These are phyloP conservation scores for Alternaria ethzedia DNA, from an alignment of 2,329 filamentous ascomycete species.

Conservation along the genomic window DNA sequence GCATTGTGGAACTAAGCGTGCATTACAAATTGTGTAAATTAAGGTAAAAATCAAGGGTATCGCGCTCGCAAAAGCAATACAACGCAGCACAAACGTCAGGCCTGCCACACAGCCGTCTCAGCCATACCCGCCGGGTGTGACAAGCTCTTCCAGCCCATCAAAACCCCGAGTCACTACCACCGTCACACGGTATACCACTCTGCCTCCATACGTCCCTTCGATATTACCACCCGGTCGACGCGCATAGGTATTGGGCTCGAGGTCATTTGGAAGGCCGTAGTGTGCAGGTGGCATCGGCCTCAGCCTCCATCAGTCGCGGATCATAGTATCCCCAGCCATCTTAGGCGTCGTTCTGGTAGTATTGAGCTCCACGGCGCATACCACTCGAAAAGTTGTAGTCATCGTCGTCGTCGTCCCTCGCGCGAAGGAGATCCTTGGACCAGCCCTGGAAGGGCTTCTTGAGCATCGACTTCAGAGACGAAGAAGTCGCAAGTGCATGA, in stretches of 20 bases:
- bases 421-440: slow-evolving; percentile 41
- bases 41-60: background rate
- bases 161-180: background rate
- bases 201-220: background rate
- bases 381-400: slow-evolving; percentile 46
- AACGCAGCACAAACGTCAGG: background rate
- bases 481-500: slow-evolving; percentile 8
- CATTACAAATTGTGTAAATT: background rate
- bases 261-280: background rate
- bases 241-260: background rate
- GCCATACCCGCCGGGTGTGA: background rate
- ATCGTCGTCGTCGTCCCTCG: slow-evolving; percentile 42
- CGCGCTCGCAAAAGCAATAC: background rate
- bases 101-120: background rate
- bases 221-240: background rate
- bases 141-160: background rate
- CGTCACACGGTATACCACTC: background rate
- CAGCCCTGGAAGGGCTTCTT: slow-evolving; percentile 47
- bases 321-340: background rate
- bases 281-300: background rate
- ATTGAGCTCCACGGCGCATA: slow-evolving; percentile 22
- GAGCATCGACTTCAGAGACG: slow-evolving; percentile 26
- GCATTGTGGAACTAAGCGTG: background rate
- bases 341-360: slow-evolving; percentile 9
- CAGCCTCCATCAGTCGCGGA: background rate